Conservation (phyloP, 306 rosid species). For the Prunus davidiana region DNA sequence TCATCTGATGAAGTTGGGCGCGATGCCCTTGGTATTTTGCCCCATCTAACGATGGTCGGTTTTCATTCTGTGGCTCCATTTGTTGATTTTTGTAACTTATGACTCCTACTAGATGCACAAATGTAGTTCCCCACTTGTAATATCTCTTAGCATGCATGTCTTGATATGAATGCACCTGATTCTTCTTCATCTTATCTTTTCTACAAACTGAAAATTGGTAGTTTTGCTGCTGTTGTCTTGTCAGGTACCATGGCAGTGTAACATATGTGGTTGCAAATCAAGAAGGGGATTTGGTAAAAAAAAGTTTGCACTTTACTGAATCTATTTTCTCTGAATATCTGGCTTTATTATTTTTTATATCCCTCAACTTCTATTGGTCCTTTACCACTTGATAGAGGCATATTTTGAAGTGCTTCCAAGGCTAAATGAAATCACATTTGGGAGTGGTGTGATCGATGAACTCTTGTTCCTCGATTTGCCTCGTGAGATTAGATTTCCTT, state of each 20-base stretch:
- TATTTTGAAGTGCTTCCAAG: slow-evolving; percentile 40
- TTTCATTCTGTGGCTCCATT: slow-evolving; percentile 3
- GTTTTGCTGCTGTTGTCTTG: slow-evolving; percentile 1
- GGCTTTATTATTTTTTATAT: not conserved
- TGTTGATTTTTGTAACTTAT: not conserved
- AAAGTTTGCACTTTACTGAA: not conserved
- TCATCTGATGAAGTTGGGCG: slow-evolving; percentile 33
- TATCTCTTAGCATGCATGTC: not conserved
- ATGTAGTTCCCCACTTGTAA: not conserved
- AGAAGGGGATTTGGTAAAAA: slow-evolving; percentile 39
- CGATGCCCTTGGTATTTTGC: slow-evolving; percentile 20
- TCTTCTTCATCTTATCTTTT: not conserved
- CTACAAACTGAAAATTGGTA: not conserved
- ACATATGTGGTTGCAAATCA: slow-evolving; percentile 30
- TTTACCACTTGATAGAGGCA: slow-evolving; percentile 33
- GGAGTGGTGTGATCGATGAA: slow-evolving; percentile 39
- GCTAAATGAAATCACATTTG: slow-evolving; percentile 34
- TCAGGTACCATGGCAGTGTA: slow-evolving; percentile 44
- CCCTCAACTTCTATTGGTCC: not conserved
- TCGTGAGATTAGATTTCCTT: slow-evolving; percentile 28
- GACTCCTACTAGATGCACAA: not conserved
- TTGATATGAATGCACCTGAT: not conserved
- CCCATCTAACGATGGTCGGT: slow-evolving; percentile 35
- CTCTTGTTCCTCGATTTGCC: slow-evolving; percentile 38
- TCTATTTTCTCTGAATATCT: not conserved